These are phyloP conservation scores for Ophiosphaerella herpotricha DNA, from an alignment of 2,329 filamentous ascomycete species.

Conservation along the genomic window DNA sequence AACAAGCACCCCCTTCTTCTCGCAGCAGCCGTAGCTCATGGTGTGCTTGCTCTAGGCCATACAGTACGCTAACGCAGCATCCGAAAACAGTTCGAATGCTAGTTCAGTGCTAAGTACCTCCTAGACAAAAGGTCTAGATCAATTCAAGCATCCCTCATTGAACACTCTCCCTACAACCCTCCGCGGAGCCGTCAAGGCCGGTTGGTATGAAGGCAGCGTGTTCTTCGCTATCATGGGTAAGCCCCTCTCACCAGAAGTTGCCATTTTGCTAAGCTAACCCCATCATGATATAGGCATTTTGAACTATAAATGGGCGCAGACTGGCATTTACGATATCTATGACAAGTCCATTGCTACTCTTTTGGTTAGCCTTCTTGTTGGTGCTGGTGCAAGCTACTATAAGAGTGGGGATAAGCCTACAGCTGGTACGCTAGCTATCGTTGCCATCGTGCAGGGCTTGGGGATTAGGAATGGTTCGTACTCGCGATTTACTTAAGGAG, in stretches of 20 bases:
- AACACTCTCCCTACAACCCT: slow-evolving; percentile 32
- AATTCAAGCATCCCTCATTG: slow-evolving; percentile 41
- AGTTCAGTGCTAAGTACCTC: background rate
- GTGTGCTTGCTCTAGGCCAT: slow-evolving; percentile 39
- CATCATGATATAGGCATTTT: slow-evolving; percentile 27
- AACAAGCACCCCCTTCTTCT: slow-evolving; percentile 36
- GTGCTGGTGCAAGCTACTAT: slow-evolving; percentile 29
- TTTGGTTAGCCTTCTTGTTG: slow-evolving; percentile 29
- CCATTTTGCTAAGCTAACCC: background rate
- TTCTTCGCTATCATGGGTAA: slow-evolving; percentile 43
- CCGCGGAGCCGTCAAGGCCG: slow-evolving; percentile 36
- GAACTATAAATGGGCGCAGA: slow-evolving; percentile 43
- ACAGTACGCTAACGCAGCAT: slow-evolving; percentile 27
- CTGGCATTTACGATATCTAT: slow-evolving; percentile 35
- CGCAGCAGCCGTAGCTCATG: slow-evolving; percentile 31
- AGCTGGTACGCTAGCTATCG: slow-evolving; percentile 22
- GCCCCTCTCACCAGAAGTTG: background rate
- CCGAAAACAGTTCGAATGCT: background rate
- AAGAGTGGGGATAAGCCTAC: slow-evolving; percentile 33
- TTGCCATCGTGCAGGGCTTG: slow-evolving; percentile 32
- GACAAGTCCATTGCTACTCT: slow-evolving; percentile 40
- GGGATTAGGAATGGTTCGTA: slow-evolving; percentile 28
- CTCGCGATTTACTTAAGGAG: slow-evolving; percentile 10
- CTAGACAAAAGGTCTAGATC: slow-evolving; percentile 40
- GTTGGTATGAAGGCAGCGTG: slow-evolving; percentile 45